Percentiles rank a stretch among this genome's conserved stretches.
These are phyloP conservation scores for Saccharomyces cerevisiae DNA, from an alignment of 805 yeast genomes.

Conservation along the genomic window DNA sequence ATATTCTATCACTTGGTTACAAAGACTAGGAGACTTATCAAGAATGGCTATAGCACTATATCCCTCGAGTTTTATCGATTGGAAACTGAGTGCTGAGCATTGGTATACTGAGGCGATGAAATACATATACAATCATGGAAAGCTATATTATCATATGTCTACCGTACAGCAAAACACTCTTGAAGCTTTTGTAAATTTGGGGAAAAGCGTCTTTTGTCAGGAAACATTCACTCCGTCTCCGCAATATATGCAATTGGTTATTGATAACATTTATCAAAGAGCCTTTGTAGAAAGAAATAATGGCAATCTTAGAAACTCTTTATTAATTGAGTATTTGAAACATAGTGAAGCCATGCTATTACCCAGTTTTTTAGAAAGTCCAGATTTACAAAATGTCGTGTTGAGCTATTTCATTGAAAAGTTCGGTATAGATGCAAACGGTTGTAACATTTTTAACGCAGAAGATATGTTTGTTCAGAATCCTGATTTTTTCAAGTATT, in stretches of 20 bases:
- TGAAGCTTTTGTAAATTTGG: conserved; percentile 72
- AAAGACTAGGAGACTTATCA: conserved; percentile 76
- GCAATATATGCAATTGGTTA: conserved; percentile 67
- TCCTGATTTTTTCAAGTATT: conserved; percentile 43
- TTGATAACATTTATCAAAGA: conserved; percentile 62
- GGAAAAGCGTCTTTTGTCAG: conserved; percentile 68
- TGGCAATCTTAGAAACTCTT: conserved; percentile 24
- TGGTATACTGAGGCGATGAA: conserved; percentile 75
- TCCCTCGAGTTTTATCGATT: conserved; percentile 71
- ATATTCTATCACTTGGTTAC: conserved; percentile 52
- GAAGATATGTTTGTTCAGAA: conserved; percentile 34
- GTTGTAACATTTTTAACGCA: conserved; percentile 46
- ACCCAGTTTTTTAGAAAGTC: conserved; percentile 47
- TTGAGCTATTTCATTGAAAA: conserved; percentile 54
- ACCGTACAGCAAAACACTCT: conserved; percentile 66
- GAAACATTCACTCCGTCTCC: conserved; percentile 81
- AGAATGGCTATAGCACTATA: conserved; percentile 83
- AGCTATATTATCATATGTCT: conserved; percentile 78
- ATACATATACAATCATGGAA: conserved; percentile 74
- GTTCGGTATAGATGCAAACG: conserved; percentile 57
- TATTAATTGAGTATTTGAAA: conserved; percentile 33
- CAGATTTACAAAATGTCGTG: conserved; percentile 50
- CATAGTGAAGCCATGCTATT: conserved; percentile 60
- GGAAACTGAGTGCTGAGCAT: conserved; percentile 75
- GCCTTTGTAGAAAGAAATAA: conserved; percentile 35